Base-by-base conservation (phyloP, 352 stramenopile genomes). In the Globisporangium splendens region DNA sequence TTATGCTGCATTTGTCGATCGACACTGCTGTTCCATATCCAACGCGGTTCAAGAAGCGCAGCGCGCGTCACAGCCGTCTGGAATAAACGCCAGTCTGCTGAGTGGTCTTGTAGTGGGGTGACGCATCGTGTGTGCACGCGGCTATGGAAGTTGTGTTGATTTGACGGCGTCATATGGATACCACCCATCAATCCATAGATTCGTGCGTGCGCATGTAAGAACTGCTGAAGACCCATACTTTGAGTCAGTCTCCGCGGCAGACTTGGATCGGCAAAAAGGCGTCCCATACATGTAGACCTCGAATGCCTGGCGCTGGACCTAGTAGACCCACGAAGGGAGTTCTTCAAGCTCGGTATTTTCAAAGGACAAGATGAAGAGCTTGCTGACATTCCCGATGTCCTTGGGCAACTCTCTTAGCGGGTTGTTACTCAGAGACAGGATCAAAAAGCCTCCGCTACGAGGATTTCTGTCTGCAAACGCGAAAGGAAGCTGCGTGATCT, bases 351-450 rank as follows among this genome's bases (percentile, higher is more conserved):
- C 8, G 11, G 57, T 69, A 28, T 54, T 52, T 42, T 69, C 62
- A 18, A 69, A 28, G 11, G 38, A 42, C 50, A 62, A 57, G 50
- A 48, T 57, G n/a, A 21, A 41, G 15, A 43, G 20, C 17, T 28
- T 38, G 10, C 20, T 55, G 14, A 21, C 38, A 20, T 56, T 43
- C 5, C 49, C 49, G 3, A 31, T 47, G 22, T 42, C 39, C 10
- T 52, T 24, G 1, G 58, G 42, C 0, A 70, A 38, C 15, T 12
- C 46, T 14, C 1, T 22, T 6, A 70, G 24, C 35, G 63, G 59
- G 17, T 70, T 70, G 43, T 61, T 62, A 17, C 48, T 61, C 18
- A 64, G 41, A 11, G 57, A 33, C 12, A 68, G n/a, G 17, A 43
- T 52, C 28, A 55, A 57, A 10, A 43, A 66, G 12, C 31, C 21